Percentiles rank a stretch among this genome's conserved stretches.
phyloP scores from a whole-genome alignment of 352 stramenopile species.

The Blastocystis hominis region DNA sequence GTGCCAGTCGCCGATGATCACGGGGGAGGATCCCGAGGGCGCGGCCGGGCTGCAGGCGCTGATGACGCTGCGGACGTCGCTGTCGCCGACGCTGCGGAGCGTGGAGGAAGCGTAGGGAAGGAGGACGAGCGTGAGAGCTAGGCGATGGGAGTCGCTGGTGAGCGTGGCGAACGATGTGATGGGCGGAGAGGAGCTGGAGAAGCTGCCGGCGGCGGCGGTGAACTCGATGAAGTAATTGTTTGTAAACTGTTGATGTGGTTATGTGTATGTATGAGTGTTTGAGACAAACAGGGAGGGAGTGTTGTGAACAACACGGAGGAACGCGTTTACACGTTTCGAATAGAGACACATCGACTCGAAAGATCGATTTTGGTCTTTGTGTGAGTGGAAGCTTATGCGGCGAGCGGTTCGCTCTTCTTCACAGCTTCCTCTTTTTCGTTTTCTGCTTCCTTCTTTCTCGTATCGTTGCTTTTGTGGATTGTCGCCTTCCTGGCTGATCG shows the following conservation, averaged over 20 bases:
- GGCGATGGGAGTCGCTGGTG: conserved; percentile 16
- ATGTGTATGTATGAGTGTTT: conserved; percentile 39
- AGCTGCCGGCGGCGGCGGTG: neutral
- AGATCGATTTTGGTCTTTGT: neutral
- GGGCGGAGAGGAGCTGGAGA: neutral
- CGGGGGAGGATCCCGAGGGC: conserved; percentile 28
- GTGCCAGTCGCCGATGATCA: conserved; percentile 29
- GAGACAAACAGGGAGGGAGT: conserved; percentile 20
- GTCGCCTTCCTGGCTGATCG: neutral
- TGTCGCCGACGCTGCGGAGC: neutral
- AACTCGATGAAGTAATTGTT: neutral
- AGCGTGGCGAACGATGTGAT: neutral
- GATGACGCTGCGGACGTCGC: conserved; percentile 18
- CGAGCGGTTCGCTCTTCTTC: neutral
- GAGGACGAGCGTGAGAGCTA: neutral
- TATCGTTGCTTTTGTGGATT: neutral
- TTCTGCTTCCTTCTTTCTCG: neutral
- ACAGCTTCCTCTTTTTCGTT: neutral
- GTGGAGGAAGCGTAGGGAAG: neutral
- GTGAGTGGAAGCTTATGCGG: neutral
- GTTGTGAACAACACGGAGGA: conserved; percentile 31
- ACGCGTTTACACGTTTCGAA: neutral
- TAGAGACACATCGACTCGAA: no score
- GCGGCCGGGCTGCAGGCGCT: conserved; percentile 22
- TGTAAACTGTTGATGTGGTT: neutral